Base-by-base conservation (phyloP, 228 moss, liverwort and hornwort genomes). In the Sphagnum fallax region DNA sequence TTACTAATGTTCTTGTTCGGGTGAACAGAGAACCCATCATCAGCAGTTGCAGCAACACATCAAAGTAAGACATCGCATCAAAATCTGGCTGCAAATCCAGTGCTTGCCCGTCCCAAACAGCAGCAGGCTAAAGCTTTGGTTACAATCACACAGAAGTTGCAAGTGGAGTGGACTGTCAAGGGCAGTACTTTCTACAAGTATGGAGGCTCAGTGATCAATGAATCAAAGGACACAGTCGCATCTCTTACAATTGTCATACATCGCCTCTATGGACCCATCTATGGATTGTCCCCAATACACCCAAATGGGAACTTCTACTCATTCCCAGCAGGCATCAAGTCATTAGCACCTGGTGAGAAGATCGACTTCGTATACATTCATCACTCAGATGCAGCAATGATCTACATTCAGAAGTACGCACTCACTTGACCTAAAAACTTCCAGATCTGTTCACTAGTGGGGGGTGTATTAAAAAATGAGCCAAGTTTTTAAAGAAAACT, bases 101-200 rank as follows among this genome's bases (percentile, higher is more conserved):
- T 32, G 32, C 32, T 2, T 32, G 3, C 32, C 32, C 32, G 2
- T 32, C 32, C 32, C 32, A 2, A 32, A 32, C 32, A 32, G 32
- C 32, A 32, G 2, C 32, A 32, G 32, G 32, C 32, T 32, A 32
- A 32, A 32, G 32, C 2, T 32, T 2, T 32, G 32, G 32, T 32
- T 32, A 32, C 16, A 0, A 75, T 86, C 6, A 62, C 68, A 4
- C 83, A 83, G 70, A 49, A 68, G 8, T 4, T 77, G 57, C 73
- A 70, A 8, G 77, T 74, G n/a, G 71, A 69, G 48, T 81, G 83
- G 87, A 14, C 47, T 0, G 52, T 55, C 0, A 70, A 78, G 1
- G 50, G 53, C 5, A 65, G 61, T 5, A 53, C 63, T 1, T 78
- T 78, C 58, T 87, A 57, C 65, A 83, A 62, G 52, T 70, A 62